Conservation (phyloP, 2,329 filamentous ascomycete genomes). For the Thyridium curvatum region DNA sequence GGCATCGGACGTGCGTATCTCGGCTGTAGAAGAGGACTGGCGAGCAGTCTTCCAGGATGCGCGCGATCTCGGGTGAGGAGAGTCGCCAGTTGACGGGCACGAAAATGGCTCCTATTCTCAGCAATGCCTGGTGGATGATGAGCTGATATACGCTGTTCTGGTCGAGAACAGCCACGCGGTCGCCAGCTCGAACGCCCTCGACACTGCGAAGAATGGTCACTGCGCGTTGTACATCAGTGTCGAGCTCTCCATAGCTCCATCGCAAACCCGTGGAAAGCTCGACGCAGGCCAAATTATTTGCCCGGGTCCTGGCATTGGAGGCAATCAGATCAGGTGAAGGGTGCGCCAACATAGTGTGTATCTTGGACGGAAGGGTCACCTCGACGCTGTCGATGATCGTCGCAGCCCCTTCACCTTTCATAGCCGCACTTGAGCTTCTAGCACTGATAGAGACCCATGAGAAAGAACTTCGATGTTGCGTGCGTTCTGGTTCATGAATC, state of each 20-base stretch:
- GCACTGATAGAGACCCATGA: too few relatives aligned
- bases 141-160: conserved; percentile 4
- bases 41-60: conserved; percentile 1
- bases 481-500: too few relatives aligned
- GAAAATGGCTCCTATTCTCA: conserved; percentile 5
- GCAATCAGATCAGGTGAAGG: too few relatives aligned
- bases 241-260: conserved; percentile 4
- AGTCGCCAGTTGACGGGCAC: conserved; percentile 7
- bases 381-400: too few relatives aligned
- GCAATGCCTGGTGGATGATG: conserved; percentile 4
- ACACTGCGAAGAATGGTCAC: neutral
- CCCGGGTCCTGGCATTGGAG: neutral
- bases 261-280: neutral
- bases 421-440: too few relatives aligned
- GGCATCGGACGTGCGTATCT: too few relatives aligned
- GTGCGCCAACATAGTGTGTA: too few relatives aligned
- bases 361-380: too few relatives aligned
- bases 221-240: conserved; percentile 1
- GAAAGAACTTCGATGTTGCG: too few relatives aligned
- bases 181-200: neutral
- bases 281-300: neutral
- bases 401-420: too few relatives aligned
- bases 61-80: neutral
- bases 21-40: conserved; percentile 1
- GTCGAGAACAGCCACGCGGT: conserved; percentile 3